These are phyloP conservation scores for Mycena pura DNA, from an alignment of 768 basidiomycete genomes.

Conservation along the genomic window DNA sequence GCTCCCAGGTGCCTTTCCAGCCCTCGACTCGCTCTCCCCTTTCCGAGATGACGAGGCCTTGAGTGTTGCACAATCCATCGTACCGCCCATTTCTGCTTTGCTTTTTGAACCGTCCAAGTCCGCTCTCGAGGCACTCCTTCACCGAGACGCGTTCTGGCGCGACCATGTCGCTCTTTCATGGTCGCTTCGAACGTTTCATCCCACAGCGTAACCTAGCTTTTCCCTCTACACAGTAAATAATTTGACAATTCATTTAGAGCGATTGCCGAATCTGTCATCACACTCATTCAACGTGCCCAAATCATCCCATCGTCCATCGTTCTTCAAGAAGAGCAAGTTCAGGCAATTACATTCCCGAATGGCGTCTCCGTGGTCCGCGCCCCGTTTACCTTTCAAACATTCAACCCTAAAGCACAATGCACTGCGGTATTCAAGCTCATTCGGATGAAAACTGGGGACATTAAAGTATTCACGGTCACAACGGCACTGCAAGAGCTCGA, in stretches of 20 bases:
- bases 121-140: conserved; percentile 17
- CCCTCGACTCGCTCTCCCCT: background rate
- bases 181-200: conserved; percentile 38
- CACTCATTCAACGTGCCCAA: conserved; percentile 10
- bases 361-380: conserved; percentile 22
- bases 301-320: conserved; percentile 13
- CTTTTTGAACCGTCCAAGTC: background rate
- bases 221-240: too few relatives aligned
- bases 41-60: conserved; percentile 2
- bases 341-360: conserved; percentile 17
- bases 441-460: conserved; percentile 16
- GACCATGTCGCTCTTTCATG: conserved; percentile 38
- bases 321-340: conserved; percentile 14
- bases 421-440: conserved; percentile 25
- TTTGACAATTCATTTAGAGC: background rate
- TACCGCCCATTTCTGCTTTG: background rate
- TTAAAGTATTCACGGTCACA: conserved; percentile 23
- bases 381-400: conserved; percentile 15
- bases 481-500: conserved; percentile 18
- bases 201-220: too few relatives aligned
- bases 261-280: conserved; percentile 4
- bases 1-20: conserved; percentile 8
- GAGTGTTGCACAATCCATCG: conserved; percentile 9
- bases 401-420: conserved; percentile 16
- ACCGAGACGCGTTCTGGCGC: conserved; percentile 34